Base-by-base conservation (phyloP, 2,329 filamentous ascomycete species). In the Arthrobotrys conoides region DNA sequence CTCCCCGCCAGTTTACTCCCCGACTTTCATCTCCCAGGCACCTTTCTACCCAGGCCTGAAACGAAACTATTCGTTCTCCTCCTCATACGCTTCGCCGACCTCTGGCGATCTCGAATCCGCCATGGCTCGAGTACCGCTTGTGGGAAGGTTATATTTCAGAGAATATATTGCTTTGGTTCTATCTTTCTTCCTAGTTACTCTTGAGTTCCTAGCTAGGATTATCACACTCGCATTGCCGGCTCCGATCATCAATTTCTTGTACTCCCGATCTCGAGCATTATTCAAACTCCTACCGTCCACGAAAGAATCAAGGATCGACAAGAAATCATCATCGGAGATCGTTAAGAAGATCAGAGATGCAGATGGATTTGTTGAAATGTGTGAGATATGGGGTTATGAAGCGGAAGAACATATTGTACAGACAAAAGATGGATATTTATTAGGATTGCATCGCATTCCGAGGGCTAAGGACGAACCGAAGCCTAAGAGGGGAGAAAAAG, bases 371-470 rank as follows among this genome's bases (percentile, higher is more conserved):
- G 90, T 93, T 55, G 95, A 98, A 83, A 89, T 99, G n/a, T 98
- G 95, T 85, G 91, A 91, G 46, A 86, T 97, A 12, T 97, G 91
- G 84, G 95, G 94, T 57, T 98, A 97, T 85, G 92, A 93, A 82
- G 93, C 95, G 5, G 96, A 99, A 84, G 96, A 99, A 85, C 96
- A 99, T 84, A 91, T 99, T 63, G 92, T 97, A 10, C 94, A 97
- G 85, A 99, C 96, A 1, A 91, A 90, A 79, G 96, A 99, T 86
- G 96, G 96, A 16, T 99, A 96, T 83, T 87, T 99, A 53, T 89
- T 99, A 16, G 95, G 95, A 8, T 85, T 98, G 73, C 96, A 99
- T 84, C 90, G 96, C 6, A 86, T 99, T 57, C 96, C 92, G 89
- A 89, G 88, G 82, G 93, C 93, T 10, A 93, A 97, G 83, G 92